phyloP scores from a whole-genome alignment of 495 filamentous ascomycete genomes.

The Friedmanniomyces endolithicus region DNA sequence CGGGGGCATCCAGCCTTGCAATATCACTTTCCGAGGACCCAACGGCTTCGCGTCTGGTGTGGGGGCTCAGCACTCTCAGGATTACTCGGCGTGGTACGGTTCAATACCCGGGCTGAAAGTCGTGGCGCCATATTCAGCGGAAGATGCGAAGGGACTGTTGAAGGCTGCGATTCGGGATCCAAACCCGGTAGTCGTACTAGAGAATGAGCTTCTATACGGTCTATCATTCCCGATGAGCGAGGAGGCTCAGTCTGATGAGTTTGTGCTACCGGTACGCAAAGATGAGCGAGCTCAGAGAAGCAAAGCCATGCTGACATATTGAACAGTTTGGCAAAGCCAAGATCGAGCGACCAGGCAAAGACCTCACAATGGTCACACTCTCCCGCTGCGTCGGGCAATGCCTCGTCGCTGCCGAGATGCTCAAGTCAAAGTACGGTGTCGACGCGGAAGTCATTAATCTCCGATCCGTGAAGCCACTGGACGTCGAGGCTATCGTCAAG shows the following conservation, averaged over 20 bases:
- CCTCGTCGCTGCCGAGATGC: conserved; percentile 68
- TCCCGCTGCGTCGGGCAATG: conserved; percentile 94
- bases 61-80: conserved; percentile 94
- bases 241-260: conserved; percentile 87
- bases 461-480: conserved; percentile 88
- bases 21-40: conserved; percentile 97
- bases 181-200: conserved; percentile 87
- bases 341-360: conserved; percentile 89
- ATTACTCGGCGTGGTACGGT: conserved; percentile 96
- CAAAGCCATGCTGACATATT: conserved; percentile 21
- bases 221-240: conserved; percentile 90
- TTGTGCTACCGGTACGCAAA: conserved; percentile 58
- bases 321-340: conserved; percentile 82
- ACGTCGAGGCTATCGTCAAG: conserved; percentile 87
- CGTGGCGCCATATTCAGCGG: conserved; percentile 84
- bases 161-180: conserved; percentile 98
- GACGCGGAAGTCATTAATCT: conserved; percentile 97
- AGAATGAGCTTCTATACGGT: conserved; percentile 97
- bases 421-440: conserved; percentile 92
- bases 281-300: background rate
- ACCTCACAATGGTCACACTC: conserved; percentile 86
- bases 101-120: conserved; percentile 96
- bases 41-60: conserved; percentile 97
- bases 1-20: conserved; percentile 97
- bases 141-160: conserved; percentile 94